A percentile compares a stretch with the other conserved stretches of the same genome.
These are phyloP conservation scores for Serpula lacrymans DNA, from an alignment of 768 basidiomycete species.

Conservation along the genomic window DNA sequence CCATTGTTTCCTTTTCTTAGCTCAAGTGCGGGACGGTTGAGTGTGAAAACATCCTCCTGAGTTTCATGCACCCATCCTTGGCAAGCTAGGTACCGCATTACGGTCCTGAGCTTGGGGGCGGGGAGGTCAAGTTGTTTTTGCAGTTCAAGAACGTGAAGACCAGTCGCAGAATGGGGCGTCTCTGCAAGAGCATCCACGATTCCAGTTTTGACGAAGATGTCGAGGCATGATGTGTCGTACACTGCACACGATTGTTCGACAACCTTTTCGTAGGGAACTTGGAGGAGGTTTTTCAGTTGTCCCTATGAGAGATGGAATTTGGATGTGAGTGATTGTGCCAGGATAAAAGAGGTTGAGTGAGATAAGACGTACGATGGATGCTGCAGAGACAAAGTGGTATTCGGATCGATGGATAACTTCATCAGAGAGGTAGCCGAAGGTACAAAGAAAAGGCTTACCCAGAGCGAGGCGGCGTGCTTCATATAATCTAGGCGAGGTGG, in stretches of 20 bases:
- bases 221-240: constrained; percentile 14
- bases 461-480: constrained; percentile 33
- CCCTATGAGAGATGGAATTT: constrained; percentile 7
- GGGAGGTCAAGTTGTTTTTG: constrained; percentile 11
- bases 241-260: constrained; percentile 14
- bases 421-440: background rate
- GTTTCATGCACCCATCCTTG: constrained; percentile 18
- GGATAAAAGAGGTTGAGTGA: no score
- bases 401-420: no score
- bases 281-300: constrained; percentile 13
- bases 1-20: constrained; percentile 12
- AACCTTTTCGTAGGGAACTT: constrained; percentile 15
- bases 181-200: constrained; percentile 13
- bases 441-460: constrained; percentile 13
- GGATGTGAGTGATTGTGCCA: no score
- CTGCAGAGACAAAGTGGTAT: no score
- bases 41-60: constrained; percentile 12
- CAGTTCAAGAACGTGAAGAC: constrained; percentile 11
- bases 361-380: background rate
- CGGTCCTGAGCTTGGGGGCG: constrained; percentile 9
- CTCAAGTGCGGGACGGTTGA: constrained; percentile 15
- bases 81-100: constrained; percentile 14
- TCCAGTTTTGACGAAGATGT: constrained; percentile 13
- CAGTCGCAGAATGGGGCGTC: background rate
- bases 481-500: constrained; percentile 34